Evolutionary conservation across 306 rosid genomes (phyloP).

Genomic region (Ceratonia siliqua): DNA sequence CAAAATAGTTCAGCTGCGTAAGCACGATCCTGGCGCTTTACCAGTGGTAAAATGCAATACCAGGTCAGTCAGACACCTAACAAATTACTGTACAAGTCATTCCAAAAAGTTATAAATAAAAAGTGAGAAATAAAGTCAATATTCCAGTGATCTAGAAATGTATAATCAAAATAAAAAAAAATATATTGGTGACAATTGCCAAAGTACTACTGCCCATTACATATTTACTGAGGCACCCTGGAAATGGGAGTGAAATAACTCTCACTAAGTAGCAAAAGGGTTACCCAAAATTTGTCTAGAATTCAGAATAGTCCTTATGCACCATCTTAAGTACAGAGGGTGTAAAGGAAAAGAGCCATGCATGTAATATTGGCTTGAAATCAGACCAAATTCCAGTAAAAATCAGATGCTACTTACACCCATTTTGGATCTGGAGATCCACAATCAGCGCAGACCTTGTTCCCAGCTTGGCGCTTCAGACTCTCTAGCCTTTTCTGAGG

Average conservation of each 20-base stretch:
- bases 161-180: background rate
- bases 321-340: background rate
- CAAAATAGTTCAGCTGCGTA: no score
- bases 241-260: background rate
- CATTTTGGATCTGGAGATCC: constrained; percentile 93
- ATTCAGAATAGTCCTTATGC: background rate
- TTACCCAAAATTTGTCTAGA: background rate
- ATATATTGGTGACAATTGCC: background rate
- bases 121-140: background rate
- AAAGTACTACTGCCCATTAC: background rate
- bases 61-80: no score
- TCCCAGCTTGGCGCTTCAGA: constrained; percentile 57
- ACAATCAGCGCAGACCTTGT: constrained; percentile 82
- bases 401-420: constrained; percentile 66
- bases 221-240: background rate
- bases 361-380: background rate
- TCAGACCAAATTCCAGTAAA: background rate
- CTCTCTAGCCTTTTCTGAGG: constrained; percentile 60
- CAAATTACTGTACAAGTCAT: background rate
- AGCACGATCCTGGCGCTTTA: no score
- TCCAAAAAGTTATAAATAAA: background rate
- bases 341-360: background rate
- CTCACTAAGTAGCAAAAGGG: background rate
- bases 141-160: background rate
- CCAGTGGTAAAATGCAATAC: no score